Percentiles rank a stretch among this genome's conserved stretches.
Evolutionary conservation across 257 asterid genomes (phyloP).

Genomic region (Verbascum thapsus): DNA sequence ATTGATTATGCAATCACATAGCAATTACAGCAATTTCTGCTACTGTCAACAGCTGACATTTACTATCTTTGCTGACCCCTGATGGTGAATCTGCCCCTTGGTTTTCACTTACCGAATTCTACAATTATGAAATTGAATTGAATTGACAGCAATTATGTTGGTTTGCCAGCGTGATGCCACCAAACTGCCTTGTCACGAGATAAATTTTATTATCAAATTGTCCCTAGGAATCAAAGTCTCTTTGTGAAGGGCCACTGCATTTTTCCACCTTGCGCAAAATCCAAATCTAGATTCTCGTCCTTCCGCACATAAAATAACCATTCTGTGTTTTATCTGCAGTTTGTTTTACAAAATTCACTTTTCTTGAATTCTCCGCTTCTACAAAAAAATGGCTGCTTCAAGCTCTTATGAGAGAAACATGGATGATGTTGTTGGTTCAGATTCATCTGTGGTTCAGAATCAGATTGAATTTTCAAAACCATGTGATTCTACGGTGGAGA

Average conservation of each 20-base stretch:
- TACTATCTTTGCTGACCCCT: too few species aligned
- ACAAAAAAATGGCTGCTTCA: conserved; percentile 14
- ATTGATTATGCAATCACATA: conserved; percentile 20
- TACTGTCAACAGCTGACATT: neutral
- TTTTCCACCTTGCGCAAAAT: conserved; percentile 21
- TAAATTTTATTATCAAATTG: conserved; percentile 7
- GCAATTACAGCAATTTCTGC: neutral
- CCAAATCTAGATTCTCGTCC: conserved; percentile 5
- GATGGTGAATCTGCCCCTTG: conserved; percentile 9
- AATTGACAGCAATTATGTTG: conserved; percentile 13
- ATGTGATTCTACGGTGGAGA: conserved; percentile 18
- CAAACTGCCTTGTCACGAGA: conserved; percentile 8
- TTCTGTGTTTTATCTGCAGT: neutral
- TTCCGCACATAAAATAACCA: conserved; percentile 15
- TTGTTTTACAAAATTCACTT: conserved; percentile 1
- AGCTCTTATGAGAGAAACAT: conserved; percentile 7
- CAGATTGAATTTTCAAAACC: conserved; percentile 26
- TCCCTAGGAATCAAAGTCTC: neutral
- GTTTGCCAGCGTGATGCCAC: conserved; percentile 23
- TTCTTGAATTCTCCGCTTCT: conserved; percentile 11
- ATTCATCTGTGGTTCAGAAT: neutral
- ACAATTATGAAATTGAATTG: neutral
- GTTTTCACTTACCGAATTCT: conserved; percentile 17
- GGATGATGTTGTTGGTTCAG: conserved; percentile 3
- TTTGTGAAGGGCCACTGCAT: conserved; percentile 13